Evolutionary conservation across 352 stramenopile genomes (phyloP).

Genomic region (Phytophthora chlamydospora): DNA sequence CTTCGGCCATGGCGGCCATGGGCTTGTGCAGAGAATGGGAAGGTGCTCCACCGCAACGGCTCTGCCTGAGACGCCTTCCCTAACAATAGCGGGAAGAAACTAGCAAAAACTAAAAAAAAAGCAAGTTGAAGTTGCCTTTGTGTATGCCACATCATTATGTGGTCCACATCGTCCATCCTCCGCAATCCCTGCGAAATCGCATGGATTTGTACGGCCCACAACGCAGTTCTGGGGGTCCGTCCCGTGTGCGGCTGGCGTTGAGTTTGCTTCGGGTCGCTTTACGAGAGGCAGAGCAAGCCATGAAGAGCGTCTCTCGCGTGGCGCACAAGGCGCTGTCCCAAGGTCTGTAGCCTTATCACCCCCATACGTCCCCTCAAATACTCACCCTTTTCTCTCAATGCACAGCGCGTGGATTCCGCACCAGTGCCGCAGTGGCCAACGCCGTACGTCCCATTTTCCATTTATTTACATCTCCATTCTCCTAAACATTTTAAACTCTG

Average conservation of each 20-base stretch:
- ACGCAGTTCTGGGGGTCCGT: constrained; percentile 35
- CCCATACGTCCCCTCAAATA: not conserved
- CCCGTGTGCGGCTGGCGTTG: constrained; percentile 21
- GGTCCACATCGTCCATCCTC: constrained; percentile 5
- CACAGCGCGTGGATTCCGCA: constrained; percentile 45
- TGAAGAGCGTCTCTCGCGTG: constrained; percentile 47
- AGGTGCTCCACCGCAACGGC: constrained; percentile 24
- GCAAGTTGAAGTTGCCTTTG: constrained; percentile 31
- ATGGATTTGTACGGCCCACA: constrained; percentile 31
- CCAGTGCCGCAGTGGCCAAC: constrained; percentile 45
- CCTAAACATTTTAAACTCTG: constrained; percentile 8
- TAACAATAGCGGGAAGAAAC: too few species aligned
- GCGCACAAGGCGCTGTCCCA: constrained; percentile 39
- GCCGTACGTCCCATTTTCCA: constrained; percentile 25
- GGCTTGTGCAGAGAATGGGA: constrained; percentile 13
- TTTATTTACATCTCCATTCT: not conserved
- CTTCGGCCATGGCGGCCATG: too few species aligned
- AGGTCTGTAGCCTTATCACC: constrained; percentile 10
- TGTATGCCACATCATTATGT: constrained; percentile 15
- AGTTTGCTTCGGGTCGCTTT: constrained; percentile 25
- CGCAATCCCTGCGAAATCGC: constrained; percentile 22
- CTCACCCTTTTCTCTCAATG: not conserved
- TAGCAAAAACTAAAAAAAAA: too few species aligned
- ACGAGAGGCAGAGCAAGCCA: constrained; percentile 18
- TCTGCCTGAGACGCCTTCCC: too few species aligned